These are phyloP conservation scores for Candida boidinii DNA, from an alignment of 805 yeast species.

Conservation along the genomic window DNA sequence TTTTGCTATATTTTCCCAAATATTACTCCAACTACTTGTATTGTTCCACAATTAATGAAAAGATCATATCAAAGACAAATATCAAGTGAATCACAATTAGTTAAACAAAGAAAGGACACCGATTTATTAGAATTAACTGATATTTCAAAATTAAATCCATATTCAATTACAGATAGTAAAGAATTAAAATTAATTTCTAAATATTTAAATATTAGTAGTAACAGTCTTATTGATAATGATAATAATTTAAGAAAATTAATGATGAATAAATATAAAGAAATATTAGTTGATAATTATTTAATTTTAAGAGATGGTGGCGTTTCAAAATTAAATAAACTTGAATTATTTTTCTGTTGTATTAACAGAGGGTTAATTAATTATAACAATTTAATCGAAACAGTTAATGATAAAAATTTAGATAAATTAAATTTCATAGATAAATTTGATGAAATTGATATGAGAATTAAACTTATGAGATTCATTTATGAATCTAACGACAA, in stretches of 20 bases:
- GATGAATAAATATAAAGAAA: conserved; percentile 31
- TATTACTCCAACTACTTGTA: conserved; percentile 55
- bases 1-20: conserved; percentile 45
- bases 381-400: conserved; percentile 7
- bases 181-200: too few relatives aligned
- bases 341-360: conserved; percentile 43
- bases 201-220: too few relatives aligned
- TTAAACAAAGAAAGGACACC: too few relatives aligned
- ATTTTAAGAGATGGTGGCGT: conserved; percentile 34
- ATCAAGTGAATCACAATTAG: too few relatives aligned
- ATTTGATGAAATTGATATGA: conserved; percentile 9
- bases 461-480: conserved; percentile 7
- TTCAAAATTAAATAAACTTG: conserved; percentile 38
- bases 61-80: conserved; percentile 27
- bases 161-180: too few relatives aligned
- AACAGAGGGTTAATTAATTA: conserved; percentile 51
- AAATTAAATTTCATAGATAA: conserved; percentile 7
- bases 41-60: conserved; percentile 38
- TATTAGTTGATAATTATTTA: conserved; percentile 45
- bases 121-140: too few relatives aligned
- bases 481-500: conserved; percentile 7
- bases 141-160: too few relatives aligned
- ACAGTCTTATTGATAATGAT: too few relatives aligned
- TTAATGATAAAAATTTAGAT: not conserved
- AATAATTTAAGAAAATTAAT: conserved; percentile 27